These are phyloP conservation scores for Oryza glumipatula DNA, from an alignment of 176 grass and related monocot genomes.

Conservation along the genomic window DNA sequence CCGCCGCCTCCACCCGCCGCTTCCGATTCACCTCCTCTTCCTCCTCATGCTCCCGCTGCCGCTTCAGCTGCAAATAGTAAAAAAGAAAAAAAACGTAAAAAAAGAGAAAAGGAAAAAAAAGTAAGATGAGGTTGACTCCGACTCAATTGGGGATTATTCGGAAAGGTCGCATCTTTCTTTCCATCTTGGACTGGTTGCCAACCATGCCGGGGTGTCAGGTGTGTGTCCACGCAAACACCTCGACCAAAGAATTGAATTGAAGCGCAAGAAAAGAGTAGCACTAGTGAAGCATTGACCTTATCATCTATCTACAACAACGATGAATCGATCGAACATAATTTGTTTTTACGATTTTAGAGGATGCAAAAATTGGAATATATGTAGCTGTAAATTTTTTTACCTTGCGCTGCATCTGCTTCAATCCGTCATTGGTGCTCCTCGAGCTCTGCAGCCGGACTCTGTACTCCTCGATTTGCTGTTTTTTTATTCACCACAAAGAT, in stretches of 20 bases:
- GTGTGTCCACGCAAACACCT: neutral
- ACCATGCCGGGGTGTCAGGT: neutral
- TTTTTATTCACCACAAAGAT: neutral
- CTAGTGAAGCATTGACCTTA: neutral
- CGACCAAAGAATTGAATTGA: neutral
- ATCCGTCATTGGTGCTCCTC: slow-evolving; percentile 14
- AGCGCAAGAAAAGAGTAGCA: slow-evolving; percentile 22
- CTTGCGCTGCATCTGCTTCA: slow-evolving; percentile 26
- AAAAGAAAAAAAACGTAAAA: neutral
- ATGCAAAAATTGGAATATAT: neutral
- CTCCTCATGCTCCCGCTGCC: neutral
- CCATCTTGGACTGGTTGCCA: slow-evolving; percentile 28
- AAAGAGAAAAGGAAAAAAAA: neutral
- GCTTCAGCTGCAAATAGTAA: slow-evolving; percentile 33
- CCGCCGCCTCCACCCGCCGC: no score
- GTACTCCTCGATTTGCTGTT: slow-evolving; percentile 52
- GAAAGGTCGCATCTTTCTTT: slow-evolving; percentile 23
- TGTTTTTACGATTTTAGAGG: neutral
- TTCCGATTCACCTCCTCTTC: neutral
- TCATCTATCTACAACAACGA: neutral
- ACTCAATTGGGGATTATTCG: neutral
- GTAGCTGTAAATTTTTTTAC: neutral
- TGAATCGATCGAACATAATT: neutral
- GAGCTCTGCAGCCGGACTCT: slow-evolving; percentile 43
- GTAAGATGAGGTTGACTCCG: neutral